Evolutionary conservation across 805 yeast genomes (phyloP).

Genomic region (Kazachstania viticola): DNA sequence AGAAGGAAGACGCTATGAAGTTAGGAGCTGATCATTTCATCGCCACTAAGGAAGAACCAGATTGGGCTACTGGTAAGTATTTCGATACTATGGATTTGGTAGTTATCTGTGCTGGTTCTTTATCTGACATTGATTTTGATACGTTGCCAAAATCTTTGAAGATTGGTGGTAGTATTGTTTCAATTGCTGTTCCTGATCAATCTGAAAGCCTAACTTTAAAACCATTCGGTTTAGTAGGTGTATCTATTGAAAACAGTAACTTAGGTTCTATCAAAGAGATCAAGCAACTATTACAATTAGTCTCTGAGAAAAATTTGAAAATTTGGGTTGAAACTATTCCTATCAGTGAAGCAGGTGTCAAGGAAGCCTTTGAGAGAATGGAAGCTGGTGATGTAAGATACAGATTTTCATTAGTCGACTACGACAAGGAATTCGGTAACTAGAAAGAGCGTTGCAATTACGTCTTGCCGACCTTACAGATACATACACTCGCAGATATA

Average conservation of each 20-base stretch:
- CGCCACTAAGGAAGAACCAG: conserved; percentile 40
- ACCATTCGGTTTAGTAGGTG: conserved; percentile 17
- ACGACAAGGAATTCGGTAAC: conserved; percentile 23
- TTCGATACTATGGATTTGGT: conserved; percentile 34
- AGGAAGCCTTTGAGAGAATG: conserved; percentile 37
- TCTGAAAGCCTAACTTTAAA: conserved; percentile 7
- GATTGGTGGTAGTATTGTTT: conserved; percentile 28
- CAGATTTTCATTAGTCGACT: conserved; percentile 42
- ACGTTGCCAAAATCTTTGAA: conserved; percentile 4
- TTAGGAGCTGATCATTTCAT: conserved; percentile 44
- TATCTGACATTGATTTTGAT: conserved; percentile 30
- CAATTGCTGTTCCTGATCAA: conserved; percentile 17
- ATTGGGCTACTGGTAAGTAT: conserved; percentile 28
- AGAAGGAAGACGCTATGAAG: conserved; percentile 36
- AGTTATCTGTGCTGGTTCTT: conserved; percentile 37
- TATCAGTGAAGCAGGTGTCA: conserved; percentile 33
- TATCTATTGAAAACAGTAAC: conserved; percentile 22
- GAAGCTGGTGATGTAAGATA: conserved; percentile 41
- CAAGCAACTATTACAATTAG: conserved; percentile 36
- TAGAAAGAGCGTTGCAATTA: no score
- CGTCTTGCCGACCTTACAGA: no score
- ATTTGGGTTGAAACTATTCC: conserved; percentile 45
- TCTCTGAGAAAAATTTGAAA: conserved; percentile 34
- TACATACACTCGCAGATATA: no score
- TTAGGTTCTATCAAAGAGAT: conserved; percentile 39